A percentile compares a stretch with the other conserved stretches of the same genome.
phyloP scores from a whole-genome alignment of 345 rosid genomes.

The Aurinia saxatilis region DNA sequence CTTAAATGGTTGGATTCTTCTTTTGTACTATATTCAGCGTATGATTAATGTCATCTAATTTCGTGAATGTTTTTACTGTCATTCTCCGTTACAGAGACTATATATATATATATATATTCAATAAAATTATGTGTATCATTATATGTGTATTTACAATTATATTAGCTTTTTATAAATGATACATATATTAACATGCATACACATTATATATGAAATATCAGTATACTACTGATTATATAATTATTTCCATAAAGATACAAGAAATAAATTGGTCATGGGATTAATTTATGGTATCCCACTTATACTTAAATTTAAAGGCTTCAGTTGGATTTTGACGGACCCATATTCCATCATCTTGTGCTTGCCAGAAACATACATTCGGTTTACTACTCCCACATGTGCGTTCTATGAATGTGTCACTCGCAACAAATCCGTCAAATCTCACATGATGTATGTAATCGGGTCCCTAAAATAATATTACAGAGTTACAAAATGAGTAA shows the following conservation, averaged over 20 bases:
- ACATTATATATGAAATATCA: too few species aligned
- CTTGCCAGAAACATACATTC: neutral
- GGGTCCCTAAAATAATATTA: neutral
- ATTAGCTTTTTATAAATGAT: too few species aligned
- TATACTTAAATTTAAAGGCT: neutral
- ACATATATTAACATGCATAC: too few species aligned
- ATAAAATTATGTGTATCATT: too few species aligned
- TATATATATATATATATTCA: too few species aligned
- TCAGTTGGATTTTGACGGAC: neutral
- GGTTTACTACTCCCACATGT: conserved; percentile 2
- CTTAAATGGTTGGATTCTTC: too few species aligned
- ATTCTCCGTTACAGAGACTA: too few species aligned
- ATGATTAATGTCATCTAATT: too few species aligned
- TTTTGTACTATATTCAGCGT: too few species aligned
- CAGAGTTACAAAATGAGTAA: neutral
- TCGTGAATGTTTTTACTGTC: too few species aligned
- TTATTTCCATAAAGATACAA: neutral
- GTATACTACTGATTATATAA: neutral
- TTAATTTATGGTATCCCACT: neutral
- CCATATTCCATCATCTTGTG: neutral
- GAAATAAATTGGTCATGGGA: neutral
- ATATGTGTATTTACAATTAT: too few species aligned
- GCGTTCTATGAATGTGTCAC: neutral
- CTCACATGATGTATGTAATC: neutral
- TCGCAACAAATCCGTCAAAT: conserved; percentile 5